phyloP scores from a whole-genome alignment of 2,329 filamentous ascomycete species.

The Diaporthe sp. region DNA sequence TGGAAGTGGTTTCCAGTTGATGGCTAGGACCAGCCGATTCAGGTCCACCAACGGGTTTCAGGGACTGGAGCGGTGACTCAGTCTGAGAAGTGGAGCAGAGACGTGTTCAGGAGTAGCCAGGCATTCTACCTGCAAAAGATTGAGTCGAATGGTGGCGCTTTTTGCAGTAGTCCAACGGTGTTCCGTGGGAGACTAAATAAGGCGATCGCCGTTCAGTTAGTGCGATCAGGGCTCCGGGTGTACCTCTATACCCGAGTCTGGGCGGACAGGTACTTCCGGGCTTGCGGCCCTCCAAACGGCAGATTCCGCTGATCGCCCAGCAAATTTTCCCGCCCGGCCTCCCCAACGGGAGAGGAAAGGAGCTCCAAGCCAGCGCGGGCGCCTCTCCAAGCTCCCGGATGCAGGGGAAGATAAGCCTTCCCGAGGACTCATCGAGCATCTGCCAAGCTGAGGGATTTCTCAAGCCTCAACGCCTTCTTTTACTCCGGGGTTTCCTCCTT shows the following conservation, averaged over 20 bases:
- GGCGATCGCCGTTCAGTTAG: slow-evolving; percentile 21
- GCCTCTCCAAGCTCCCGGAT: slow-evolving; percentile 15
- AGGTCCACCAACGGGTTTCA: not conserved
- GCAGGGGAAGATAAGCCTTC: slow-evolving; percentile 18
- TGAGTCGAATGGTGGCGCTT: not conserved
- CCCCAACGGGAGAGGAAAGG: slow-evolving; percentile 15
- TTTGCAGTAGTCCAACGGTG: not conserved
- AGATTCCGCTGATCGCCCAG: slow-evolving; percentile 28
- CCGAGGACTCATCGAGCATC: slow-evolving; percentile 1
- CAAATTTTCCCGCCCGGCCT: slow-evolving; percentile 15
- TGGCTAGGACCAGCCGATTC: not conserved
- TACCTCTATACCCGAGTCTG: not conserved
- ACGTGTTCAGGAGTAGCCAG: not conserved
- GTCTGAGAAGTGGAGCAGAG: not conserved
- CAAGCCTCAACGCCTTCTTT: slow-evolving; percentile 1
- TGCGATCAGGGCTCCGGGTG: not conserved
- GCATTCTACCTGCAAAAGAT: not conserved
- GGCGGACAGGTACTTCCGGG: not conserved
- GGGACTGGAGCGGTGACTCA: slow-evolving; percentile 12
- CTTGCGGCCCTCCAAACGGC: slow-evolving; percentile 13
- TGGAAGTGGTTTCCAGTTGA: not conserved
- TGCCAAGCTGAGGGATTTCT: slow-evolving; percentile 32
- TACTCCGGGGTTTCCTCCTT: not conserved
- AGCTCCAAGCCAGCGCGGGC: slow-evolving; percentile 1
- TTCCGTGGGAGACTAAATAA: not conserved